phyloP scores from a whole-genome alignment of 2,329 filamentous ascomycete species.

The Rutstroemia sp. region DNA sequence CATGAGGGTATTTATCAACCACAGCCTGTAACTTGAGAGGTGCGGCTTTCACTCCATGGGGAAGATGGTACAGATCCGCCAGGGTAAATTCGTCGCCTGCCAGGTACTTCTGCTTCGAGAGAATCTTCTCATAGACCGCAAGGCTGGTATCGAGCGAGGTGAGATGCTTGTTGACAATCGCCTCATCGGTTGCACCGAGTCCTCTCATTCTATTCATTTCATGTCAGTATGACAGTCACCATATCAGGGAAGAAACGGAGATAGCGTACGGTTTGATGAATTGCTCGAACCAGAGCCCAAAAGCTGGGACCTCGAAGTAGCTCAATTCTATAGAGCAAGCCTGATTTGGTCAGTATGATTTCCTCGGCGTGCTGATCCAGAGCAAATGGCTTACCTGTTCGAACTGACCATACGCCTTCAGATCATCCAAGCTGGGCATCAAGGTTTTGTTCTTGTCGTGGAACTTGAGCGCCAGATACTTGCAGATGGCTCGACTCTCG shows the following conservation, averaged over 20 bases:
- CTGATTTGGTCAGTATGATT: background rate
- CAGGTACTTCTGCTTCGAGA: constrained; percentile 18
- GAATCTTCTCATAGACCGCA: constrained; percentile 16
- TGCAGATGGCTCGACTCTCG: constrained; percentile 26
- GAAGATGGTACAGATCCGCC: constrained; percentile 17
- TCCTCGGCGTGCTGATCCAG: too few species aligned
- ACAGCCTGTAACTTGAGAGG: constrained; percentile 1
- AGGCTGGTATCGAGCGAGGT: background rate
- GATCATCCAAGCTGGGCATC: constrained; percentile 20
- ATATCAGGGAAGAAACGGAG: background rate
- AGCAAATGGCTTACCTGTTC: constrained; percentile 1
- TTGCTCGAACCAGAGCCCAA: background rate
- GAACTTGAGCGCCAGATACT: constrained; percentile 28
- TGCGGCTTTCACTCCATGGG: constrained; percentile 9
- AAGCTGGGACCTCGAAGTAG: background rate
- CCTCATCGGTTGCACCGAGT: background rate
- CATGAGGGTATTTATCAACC: constrained; percentile 5
- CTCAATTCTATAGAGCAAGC: background rate
- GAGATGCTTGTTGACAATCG: background rate
- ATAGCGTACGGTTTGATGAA: background rate
- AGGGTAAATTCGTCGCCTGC: constrained; percentile 19
- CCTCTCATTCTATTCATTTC: background rate
- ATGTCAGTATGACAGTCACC: background rate
- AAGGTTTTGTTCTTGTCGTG: constrained; percentile 22
- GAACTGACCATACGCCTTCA: constrained; percentile 22